Conservation (phyloP, 2,329 filamentous ascomycete genomes). For the Venturiaceae sp. region DNA sequence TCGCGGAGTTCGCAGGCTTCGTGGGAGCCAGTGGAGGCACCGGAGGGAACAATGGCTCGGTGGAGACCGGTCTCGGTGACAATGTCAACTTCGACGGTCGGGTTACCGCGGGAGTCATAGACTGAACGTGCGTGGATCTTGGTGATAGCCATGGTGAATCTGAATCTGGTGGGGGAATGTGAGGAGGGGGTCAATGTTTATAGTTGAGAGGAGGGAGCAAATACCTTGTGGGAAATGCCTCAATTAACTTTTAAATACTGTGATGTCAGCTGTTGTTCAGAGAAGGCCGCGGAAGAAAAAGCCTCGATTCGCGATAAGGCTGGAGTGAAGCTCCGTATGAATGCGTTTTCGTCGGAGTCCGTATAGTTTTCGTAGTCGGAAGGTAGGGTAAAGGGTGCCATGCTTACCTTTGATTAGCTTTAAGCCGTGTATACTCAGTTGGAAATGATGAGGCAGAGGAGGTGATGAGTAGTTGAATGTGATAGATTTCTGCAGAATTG, state of each 20-base stretch:
- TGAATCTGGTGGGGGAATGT: not conserved
- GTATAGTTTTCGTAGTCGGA: not conserved
- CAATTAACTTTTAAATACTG: not conserved
- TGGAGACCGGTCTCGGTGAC: constrained; percentile 94
- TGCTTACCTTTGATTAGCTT: constrained; percentile 1
- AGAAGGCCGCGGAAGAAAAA: constrained; percentile 1
- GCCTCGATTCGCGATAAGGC: constrained; percentile 3
- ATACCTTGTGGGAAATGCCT: constrained; percentile 1
- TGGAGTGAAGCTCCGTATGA: not conserved
- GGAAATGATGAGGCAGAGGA: no score
- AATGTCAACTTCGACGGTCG: constrained; percentile 96
- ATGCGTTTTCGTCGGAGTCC: not conserved
- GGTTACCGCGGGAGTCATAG: constrained; percentile 96
- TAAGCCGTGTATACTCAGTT: no score
- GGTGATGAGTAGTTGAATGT: no score
- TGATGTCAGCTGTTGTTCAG: constrained; percentile 3
- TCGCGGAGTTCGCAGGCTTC: constrained; percentile 46
- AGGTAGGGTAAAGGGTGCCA: not conserved
- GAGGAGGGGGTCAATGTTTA: not conserved
- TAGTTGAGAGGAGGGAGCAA: not conserved
- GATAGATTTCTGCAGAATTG: no score
- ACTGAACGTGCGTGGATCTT: constrained; percentile 63
- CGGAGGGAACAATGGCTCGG: constrained; percentile 94
- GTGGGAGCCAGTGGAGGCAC: constrained; percentile 68
- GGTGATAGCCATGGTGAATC: constrained; percentile 60